Conservation (phyloP, 2,329 filamentous ascomycete genomes). For the Aspergillus luchuensis region DNA sequence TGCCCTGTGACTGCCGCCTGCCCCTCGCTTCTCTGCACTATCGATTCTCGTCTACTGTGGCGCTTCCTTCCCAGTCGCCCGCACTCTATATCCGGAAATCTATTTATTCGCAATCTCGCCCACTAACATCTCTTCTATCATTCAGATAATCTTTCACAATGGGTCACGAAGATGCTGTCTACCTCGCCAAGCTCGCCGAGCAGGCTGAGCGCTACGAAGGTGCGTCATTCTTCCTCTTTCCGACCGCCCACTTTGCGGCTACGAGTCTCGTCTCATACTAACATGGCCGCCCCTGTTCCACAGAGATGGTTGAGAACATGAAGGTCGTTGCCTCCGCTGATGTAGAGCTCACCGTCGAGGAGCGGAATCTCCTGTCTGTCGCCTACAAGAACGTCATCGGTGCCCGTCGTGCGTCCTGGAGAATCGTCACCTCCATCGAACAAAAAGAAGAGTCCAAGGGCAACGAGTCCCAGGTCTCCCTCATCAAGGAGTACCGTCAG, state of each 20-base stretch:
- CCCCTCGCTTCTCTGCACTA: slow-evolving; percentile 20
- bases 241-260: background rate
- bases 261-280: slow-evolving; percentile 15
- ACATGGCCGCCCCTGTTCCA: slow-evolving; percentile 21
- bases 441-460: slow-evolving; percentile 99
- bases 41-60: slow-evolving; percentile 7
- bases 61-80: background rate
- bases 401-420: slow-evolving; percentile 94
- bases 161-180: slow-evolving; percentile 99
- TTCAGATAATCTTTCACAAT: slow-evolving; percentile 64
- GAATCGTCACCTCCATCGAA: slow-evolving; percentile 97
- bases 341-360: slow-evolving; percentile 82
- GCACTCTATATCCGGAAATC: background rate
- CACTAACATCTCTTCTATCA: background rate
- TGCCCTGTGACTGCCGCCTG: slow-evolving; percentile 22
- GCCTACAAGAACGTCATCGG: slow-evolving; percentile 99
- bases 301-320: slow-evolving; percentile 99
- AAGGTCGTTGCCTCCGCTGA: slow-evolving; percentile 93
- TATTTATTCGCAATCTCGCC: slow-evolving; percentile 10
- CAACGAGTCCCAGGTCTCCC: slow-evolving; percentile 82
- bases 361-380: slow-evolving; percentile 95
- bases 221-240: slow-evolving; percentile 52
- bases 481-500: slow-evolving; percentile 97
- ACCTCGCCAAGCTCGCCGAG: slow-evolving; percentile 99
- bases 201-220: slow-evolving; percentile 99